Evolutionary conservation across 208 protist genomes (phyloP), one percentile per base, ranked within the genome.

Genomic region (Wallacemonas sp.): DNA sequence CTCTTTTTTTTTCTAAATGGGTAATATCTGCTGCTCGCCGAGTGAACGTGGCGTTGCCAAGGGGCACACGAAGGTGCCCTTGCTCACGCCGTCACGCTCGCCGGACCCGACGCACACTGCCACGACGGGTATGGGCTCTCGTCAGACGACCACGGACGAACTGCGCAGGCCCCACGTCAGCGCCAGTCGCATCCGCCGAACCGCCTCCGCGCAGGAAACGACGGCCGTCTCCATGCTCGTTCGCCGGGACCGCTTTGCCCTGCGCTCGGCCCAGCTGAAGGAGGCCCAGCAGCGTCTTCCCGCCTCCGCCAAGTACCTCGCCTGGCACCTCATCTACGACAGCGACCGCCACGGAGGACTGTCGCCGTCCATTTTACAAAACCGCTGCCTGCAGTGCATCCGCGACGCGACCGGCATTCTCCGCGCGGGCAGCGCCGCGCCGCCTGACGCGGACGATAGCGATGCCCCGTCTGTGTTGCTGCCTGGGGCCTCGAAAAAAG

Each of bases 281-380:
- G 38, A 50, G 25, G 59, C 44, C 7, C 44, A 48, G 39, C 38
- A 52, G 25, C 2, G n/a, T 5, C 44, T 65, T 11, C 44, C 44
- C 10, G 11, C 42, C 8, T 18, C 4, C 3, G 33, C 59, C 28
- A 52, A 65, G 59, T 50, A 52, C 39, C 22, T 65, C 11, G 42
- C 44, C 14, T 65, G 59, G 44, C 42, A 50, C 38, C 44, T 65
- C 23, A 38, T 52, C 44, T 65, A 59, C 52, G 52, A 59, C 32
- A 59, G 52, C 31, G 32, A 14, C 7, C 31, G 22, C 5, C 52
- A 59, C 44, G 42, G 38, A 8, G 59, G 59, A 10, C 28, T 52
- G 26, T 65, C 28, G 18, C 32, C 8, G n/a, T 45, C 42, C 18
- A 49, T 39, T 32, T 26, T 48, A 4, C 38, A 65, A 11, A 26